Percentiles rank a stretch among this genome's conserved stretches.
These are phyloP conservation scores for Polytrichum formosum DNA, from an alignment of 225 moss, liverwort and hornwort species.

Conservation along the genomic window DNA sequence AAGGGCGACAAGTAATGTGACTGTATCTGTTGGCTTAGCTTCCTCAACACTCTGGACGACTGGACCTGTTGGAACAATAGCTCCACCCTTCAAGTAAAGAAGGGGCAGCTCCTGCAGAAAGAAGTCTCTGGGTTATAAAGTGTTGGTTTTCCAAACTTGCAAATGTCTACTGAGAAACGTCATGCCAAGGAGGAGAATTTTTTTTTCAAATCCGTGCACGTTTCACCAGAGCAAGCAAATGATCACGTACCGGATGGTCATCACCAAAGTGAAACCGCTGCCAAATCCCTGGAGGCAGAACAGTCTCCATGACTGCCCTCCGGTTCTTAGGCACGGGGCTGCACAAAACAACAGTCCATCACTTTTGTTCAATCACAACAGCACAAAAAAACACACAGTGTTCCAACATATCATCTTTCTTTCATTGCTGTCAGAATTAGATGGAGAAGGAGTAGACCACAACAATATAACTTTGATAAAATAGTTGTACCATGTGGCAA, in stretches of 20 bases:
- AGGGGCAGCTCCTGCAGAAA: slow-evolving; percentile 76
- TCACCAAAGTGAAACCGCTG: slow-evolving; percentile 84
- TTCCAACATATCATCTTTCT: no score
- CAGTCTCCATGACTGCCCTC: slow-evolving; percentile 26
- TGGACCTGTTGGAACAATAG: slow-evolving; percentile 75
- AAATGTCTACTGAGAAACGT: no score
- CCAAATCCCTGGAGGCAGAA: slow-evolving; percentile 84
- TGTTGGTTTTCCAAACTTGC: no score
- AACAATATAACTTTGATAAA: neutral
- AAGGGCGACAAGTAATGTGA: slow-evolving; percentile 73
- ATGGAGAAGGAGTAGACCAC: neutral
- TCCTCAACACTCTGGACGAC: slow-evolving; percentile 68
- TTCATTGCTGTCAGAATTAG: no score
- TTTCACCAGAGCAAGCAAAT: no score
- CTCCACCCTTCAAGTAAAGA: slow-evolving; percentile 78
- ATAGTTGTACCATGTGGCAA: slow-evolving; percentile 60
- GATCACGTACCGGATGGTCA: slow-evolving; percentile 53
- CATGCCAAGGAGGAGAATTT: no score
- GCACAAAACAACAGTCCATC: slow-evolving; percentile 11
- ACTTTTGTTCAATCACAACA: no score
- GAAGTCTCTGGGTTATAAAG: neutral
- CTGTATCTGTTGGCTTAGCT: slow-evolving; percentile 44
- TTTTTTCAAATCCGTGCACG: no score
- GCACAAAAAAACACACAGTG: no score
- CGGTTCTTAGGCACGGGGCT: slow-evolving; percentile 45